Evolutionary conservation across 2,329 filamentous ascomycete species (phyloP), one percentile per base, ranked within the genome.

Genomic region (Arthrobotrys entomopaga): DNA sequence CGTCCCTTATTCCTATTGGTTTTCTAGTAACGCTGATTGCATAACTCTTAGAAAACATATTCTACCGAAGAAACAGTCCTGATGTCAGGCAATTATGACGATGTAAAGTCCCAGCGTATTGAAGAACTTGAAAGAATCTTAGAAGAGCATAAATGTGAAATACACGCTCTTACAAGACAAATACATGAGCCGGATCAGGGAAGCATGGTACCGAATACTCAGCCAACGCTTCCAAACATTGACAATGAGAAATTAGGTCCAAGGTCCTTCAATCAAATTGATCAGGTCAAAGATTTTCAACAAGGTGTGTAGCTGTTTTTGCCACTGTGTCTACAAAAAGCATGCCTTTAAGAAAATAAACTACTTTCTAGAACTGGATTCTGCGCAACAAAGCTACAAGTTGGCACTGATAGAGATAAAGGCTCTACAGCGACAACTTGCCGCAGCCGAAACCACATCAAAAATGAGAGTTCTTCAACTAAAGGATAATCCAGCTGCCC

Each of bases 41-140:
- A 26, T 53, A 8, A 24, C 1, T 38, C 26, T 43, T 40, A 71
- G 65, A 78, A 79, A 70, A 78, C 77, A 16, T 79, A 77, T 90
- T 96, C 73, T 92, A 98, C 79, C 87, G 95, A 99, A 81, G 93
- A 98, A 79, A 87, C 88, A 61, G 93, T 93, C 0, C 91, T 97
- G 83, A 89, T 94, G 65, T 88, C 91, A 0, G 91, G 92, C 38
- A 88, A 87, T 49, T 90, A 91, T 63, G 92, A 99, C 79, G 87
- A 90, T 77, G 86, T 88, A 19, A 94, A 93, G 76, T 84, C 86
- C 0, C 85, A 89, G 75, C 90, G 92, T 20, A 89, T 97, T 16
- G 86, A 90, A 58, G 89, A 95, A 75, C 87, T 99, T 0, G 93
- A 99, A 80, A 85, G 87, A n/a, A 85, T 98, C 3, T 87, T 98